Conservation (phyloP, 345 rosid species). For the Brassica cretica region DNA sequence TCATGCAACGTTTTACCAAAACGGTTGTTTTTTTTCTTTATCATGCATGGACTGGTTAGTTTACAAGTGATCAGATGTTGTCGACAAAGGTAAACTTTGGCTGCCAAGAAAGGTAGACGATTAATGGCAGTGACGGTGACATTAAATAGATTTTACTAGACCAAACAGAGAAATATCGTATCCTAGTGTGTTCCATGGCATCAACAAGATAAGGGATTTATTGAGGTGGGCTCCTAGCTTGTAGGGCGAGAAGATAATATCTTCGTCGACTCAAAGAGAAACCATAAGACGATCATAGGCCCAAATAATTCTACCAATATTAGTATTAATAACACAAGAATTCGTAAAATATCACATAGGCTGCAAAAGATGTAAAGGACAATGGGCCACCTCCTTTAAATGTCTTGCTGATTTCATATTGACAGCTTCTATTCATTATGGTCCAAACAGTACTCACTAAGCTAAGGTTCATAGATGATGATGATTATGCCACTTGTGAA, state of each 20-base stretch:
- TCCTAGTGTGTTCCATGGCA: slow-evolving; percentile 34
- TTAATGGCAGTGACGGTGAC: slow-evolving; percentile 35
- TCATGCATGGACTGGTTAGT: slow-evolving; percentile 11
- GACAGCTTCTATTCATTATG: slow-evolving; percentile 38
- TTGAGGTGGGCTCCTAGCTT: slow-evolving; percentile 45
- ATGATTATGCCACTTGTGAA: slow-evolving; percentile 30
- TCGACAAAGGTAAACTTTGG: slow-evolving; percentile 24
- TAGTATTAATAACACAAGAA: no score
- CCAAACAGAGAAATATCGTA: slow-evolving; percentile 30
- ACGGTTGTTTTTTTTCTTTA: neutral
- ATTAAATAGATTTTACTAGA: slow-evolving; percentile 37
- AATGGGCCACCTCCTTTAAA: slow-evolving; percentile 29
- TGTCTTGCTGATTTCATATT: slow-evolving; percentile 29
- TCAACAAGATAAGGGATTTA: slow-evolving; percentile 30
- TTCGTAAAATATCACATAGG: neutral
- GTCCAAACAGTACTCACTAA: slow-evolving; percentile 24
- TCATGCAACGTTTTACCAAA: neutral
- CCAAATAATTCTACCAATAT: slow-evolving; percentile 7
- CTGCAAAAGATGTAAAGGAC: slow-evolving; percentile 39
- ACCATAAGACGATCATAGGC: slow-evolving; percentile 34
- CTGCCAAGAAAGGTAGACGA: slow-evolving; percentile 43
- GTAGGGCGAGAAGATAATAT: slow-evolving; percentile 30
- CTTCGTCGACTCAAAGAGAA: slow-evolving; percentile 35
- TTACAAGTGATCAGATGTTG: slow-evolving; percentile 23
- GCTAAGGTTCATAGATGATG: neutral